Evolutionary conservation across 768 basidiomycete genomes (phyloP).

Genomic region (Pulveroboletus sp.): DNA sequence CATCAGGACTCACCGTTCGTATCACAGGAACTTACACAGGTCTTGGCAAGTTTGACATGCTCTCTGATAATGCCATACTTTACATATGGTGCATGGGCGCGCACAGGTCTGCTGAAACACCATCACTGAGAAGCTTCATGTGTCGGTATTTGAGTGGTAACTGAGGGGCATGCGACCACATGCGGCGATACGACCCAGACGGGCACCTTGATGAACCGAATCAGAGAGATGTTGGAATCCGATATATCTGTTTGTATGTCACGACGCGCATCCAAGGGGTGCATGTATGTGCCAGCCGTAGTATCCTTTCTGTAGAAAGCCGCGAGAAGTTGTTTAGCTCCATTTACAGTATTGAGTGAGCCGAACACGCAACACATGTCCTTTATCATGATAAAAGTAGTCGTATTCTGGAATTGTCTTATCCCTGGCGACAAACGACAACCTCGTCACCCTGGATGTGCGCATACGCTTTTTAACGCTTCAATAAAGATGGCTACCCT

Average conservation of each 20-base stretch:
- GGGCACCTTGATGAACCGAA: background rate
- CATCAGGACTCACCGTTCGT: background rate
- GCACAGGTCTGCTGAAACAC: constrained; percentile 4
- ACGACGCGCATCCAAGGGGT: no score
- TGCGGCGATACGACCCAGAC: background rate
- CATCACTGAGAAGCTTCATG: background rate
- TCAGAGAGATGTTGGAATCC: background rate
- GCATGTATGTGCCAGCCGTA: background rate
- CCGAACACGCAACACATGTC: background rate
- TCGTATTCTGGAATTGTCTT: background rate
- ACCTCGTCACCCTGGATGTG: background rate
- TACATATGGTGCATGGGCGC: background rate
- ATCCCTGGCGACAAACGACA: background rate
- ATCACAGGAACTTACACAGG: background rate
- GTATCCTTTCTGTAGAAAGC: background rate
- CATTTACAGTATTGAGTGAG: background rate
- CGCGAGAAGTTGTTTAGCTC: background rate
- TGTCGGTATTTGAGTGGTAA: no score
- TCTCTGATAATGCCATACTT: constrained; percentile 2
- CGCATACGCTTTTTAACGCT: background rate
- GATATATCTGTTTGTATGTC: background rate
- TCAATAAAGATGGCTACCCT: no score
- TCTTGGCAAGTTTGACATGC: background rate
- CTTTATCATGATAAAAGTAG: background rate
- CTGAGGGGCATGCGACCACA: background rate